phyloP scores from a whole-genome alignment of 768 basidiomycete genomes.

The Rhizopogon rudus region DNA sequence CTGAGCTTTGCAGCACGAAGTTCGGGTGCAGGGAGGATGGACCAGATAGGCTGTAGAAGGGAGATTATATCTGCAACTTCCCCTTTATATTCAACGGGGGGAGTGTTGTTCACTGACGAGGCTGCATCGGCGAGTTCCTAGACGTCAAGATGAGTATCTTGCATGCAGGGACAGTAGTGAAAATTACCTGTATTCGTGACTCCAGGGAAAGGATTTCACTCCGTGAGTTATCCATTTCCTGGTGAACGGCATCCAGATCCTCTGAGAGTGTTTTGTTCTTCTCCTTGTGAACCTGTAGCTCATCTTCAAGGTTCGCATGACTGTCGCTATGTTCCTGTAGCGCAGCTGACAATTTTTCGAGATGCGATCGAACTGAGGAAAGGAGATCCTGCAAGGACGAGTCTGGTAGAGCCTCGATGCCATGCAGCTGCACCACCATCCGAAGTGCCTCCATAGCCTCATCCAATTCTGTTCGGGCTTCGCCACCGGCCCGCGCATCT shows the following conservation, averaged over 20 bases:
- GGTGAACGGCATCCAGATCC: slow-evolving; percentile 51
- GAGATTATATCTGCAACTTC: slow-evolving; percentile 55
- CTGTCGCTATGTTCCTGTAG: slow-evolving; percentile 36
- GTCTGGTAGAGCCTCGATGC: slow-evolving; percentile 46
- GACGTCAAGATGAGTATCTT: slow-evolving; percentile 8
- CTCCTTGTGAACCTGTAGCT: slow-evolving; percentile 40
- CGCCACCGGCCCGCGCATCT: slow-evolving; percentile 31
- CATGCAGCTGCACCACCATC: slow-evolving; percentile 49
- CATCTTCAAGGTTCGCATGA: slow-evolving; percentile 44
- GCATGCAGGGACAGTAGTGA: neutral
- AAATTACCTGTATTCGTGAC: slow-evolving; percentile 32
- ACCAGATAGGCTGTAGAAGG: slow-evolving; percentile 72
- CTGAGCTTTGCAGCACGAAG: slow-evolving; percentile 65
- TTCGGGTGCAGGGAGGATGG: slow-evolving; percentile 79
- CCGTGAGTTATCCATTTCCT: slow-evolving; percentile 46
- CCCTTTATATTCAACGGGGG: slow-evolving; percentile 26
- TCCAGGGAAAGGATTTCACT: slow-evolving; percentile 36
- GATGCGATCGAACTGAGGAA: slow-evolving; percentile 44
- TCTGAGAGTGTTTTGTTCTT: slow-evolving; percentile 41
- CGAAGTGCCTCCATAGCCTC: slow-evolving; percentile 43
- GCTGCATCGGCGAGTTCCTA: slow-evolving; percentile 15
- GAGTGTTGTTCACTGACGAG: slow-evolving; percentile 18
- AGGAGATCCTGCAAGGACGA: slow-evolving; percentile 44
- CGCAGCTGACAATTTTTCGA: slow-evolving; percentile 43
- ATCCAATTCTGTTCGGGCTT: slow-evolving; percentile 46